phyloP scores from a whole-genome alignment of 1,139 yeast species.

The Arxiozyma heterogenica region DNA sequence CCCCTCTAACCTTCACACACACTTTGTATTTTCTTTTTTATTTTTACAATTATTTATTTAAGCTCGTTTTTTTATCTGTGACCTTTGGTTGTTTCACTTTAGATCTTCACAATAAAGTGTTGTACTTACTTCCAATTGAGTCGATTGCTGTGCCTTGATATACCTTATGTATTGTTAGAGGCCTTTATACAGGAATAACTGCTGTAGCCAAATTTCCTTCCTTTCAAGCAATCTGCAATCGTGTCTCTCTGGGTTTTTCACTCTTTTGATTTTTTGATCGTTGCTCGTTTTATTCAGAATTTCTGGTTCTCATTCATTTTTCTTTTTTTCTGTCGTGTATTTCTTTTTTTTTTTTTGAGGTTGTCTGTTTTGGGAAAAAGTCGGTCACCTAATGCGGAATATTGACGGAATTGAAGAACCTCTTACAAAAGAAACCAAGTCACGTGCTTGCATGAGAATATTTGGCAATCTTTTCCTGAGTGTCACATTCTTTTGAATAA shows the following conservation, averaged over 20 bases:
- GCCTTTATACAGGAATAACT: not conserved
- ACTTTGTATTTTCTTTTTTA: not conserved
- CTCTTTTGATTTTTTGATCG: not conserved
- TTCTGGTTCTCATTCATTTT: not conserved
- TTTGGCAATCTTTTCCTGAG: too few relatives aligned
- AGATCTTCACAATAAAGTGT: not conserved
- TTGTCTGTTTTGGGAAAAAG: not conserved
- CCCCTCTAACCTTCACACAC: not conserved
- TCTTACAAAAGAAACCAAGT: not conserved
- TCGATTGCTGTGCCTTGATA: not conserved
- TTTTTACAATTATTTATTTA: too few relatives aligned
- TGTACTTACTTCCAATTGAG: not conserved
- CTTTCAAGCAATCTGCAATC: not conserved
- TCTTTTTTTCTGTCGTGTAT: too few relatives aligned
- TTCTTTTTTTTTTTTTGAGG: too few relatives aligned
- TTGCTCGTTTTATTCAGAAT: too few relatives aligned
- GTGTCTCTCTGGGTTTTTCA: not conserved
- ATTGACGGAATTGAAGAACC: not conserved
- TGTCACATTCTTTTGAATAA: too few relatives aligned
- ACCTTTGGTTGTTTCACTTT: not conserved
- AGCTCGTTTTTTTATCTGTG: too few relatives aligned
- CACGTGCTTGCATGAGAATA: not conserved
- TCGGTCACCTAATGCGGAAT: not conserved
- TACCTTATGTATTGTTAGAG: not conserved
- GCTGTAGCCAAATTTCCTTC: not conserved